Evolutionary conservation across 2,329 filamentous ascomycete genomes (phyloP), one percentile per base, ranked within the genome.

Genomic region (Alternaria sp.): DNA sequence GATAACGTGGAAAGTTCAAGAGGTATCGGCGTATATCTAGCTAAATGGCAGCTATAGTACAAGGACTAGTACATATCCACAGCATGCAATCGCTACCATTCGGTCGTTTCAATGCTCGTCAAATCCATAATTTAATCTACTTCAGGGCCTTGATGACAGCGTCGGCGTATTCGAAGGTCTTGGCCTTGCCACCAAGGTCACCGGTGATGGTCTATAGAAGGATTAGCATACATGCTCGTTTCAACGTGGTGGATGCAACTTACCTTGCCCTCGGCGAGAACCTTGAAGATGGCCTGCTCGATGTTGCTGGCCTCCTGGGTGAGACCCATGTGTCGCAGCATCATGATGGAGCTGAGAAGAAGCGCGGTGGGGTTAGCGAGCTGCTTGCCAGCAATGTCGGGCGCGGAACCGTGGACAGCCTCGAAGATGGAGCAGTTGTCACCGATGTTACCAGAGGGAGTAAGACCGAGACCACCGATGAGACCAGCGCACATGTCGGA

Each of bases 391-490:
- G 93, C 93, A 80, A 98, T 98, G 81, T 98, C 94, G 63, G 94
- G 94, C 62, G 94, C 94, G 69, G 93, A 97, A 74, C 94, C 94
- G 86, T 99, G 95, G 75, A 99, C 95, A 75, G 95, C 95, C 86
- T 99, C 95, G 85, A 99, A 99, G 85, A 98, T 97, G 80, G 93
- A 97, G 90, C 93, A 98, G 86, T 97, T 92, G 83, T 97, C 93
- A 82, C 93, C 95, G 78, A 97, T 98, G 88, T 99, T 99, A 78
- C 94, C 95, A 39, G 94, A 98, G 68, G 95, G 95, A 39, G 95
- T 97, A 53, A 99, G 89, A 80, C 95, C 95, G 67, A 99, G 91
- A 82, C 95, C 95, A 80, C 95, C 95, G 76, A 99, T 98, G 72
- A 99, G 87, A 84, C 95, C 95, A 75, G 95, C 95, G 86, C 95